These are phyloP conservation scores for Blastobotrys chiropterorum DNA, from an alignment of 805 yeast genomes.

Conservation along the genomic window DNA sequence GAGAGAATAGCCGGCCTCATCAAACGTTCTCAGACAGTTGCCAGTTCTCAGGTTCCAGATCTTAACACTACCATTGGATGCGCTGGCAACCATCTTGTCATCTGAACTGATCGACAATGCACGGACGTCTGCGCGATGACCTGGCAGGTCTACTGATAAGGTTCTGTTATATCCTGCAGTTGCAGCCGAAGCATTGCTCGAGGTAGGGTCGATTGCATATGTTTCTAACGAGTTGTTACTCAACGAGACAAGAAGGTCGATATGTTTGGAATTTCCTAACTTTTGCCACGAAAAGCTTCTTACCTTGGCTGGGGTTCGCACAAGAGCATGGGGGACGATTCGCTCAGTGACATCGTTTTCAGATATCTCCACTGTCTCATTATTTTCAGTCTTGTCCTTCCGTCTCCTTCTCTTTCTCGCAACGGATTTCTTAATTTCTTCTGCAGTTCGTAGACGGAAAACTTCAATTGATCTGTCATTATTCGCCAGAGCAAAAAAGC, in stretches of 20 bases:
- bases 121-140: conserved; percentile 88
- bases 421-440: conserved; percentile 73
- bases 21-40: conserved; percentile 74
- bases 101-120: conserved; percentile 78
- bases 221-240: conserved; percentile 71
- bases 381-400: conserved; percentile 50
- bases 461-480: conserved; percentile 75
- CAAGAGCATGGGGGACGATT: conserved; percentile 59
- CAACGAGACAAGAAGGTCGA: conserved; percentile 60
- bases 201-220: conserved; percentile 48
- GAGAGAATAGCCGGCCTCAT: conserved; percentile 78
- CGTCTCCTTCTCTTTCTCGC: conserved; percentile 73
- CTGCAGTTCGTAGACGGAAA: conserved; percentile 66
- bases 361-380: conserved; percentile 39
- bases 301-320: conserved; percentile 61
- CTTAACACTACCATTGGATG: conserved; percentile 83
- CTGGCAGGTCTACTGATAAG: conserved; percentile 63
- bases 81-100: conserved; percentile 74
- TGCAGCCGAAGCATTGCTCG: conserved; percentile 35
- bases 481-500: conserved; percentile 63
- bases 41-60: conserved; percentile 76
- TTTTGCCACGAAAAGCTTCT: conserved; percentile 59
- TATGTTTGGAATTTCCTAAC: conserved; percentile 30
- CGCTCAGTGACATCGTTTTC: conserved; percentile 29
- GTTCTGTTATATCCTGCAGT: conserved; percentile 34